Percentiles rank a stretch among this genome's conserved stretches.
These are phyloP conservation scores for Knufia fluminis DNA, from an alignment of 2,329 filamentous ascomycete species.

Conservation along the genomic window DNA sequence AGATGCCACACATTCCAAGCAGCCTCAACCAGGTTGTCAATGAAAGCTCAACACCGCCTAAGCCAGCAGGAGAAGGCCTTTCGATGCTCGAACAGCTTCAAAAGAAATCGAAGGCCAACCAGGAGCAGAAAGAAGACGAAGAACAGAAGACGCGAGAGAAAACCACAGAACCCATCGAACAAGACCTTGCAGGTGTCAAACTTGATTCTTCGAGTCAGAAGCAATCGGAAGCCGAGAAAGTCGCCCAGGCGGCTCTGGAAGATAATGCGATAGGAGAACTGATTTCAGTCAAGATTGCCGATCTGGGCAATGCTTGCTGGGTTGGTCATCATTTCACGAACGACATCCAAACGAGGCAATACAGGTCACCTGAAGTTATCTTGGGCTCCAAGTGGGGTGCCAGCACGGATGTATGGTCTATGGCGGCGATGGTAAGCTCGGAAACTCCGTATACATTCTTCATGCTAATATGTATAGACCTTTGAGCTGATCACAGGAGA, in stretches of 20 bases:
- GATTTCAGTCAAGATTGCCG: conserved; percentile 98
- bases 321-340: conserved; percentile 98
- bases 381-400: conserved; percentile 96
- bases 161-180: conserved; percentile 74
- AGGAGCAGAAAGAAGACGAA: conserved; percentile 14
- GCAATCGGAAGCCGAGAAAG: conserved; percentile 51
- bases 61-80: conserved; percentile 27
- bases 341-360: conserved; percentile 96
- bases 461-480: conserved; percentile 46
- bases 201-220: conserved; percentile 57
- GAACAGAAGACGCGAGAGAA: conserved; percentile 45
- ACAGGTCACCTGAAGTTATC: conserved; percentile 94
- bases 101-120: conserved; percentile 36
- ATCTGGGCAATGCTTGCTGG: conserved; percentile 97
- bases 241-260: conserved; percentile 36
- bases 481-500: conserved; percentile 98
- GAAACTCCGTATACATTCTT: background rate
- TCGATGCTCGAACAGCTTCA: conserved; percentile 53
- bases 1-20: conserved; percentile 48
- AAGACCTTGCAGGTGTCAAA: conserved; percentile 90
- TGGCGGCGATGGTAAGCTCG: conserved; percentile 85
- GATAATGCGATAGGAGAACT: conserved; percentile 47
- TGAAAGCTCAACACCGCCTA: conserved; percentile 43
- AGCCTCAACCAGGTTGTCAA: conserved; percentile 79
- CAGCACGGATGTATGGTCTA: conserved; percentile 99